Evolutionary conservation across 202 grass and related monocot species (phyloP).

Genomic region (Brachypodium distachyon): DNA sequence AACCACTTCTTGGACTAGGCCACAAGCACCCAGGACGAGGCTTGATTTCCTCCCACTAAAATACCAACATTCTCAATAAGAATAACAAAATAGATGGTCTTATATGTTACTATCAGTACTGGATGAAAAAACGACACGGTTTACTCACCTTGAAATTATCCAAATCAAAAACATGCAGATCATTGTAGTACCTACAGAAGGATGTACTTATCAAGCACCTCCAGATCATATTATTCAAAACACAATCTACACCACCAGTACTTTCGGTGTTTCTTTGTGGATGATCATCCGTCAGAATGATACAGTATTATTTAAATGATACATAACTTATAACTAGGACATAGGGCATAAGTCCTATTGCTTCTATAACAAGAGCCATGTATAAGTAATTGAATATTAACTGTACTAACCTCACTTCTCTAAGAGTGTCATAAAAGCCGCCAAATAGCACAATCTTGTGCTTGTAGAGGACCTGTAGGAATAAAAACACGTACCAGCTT

Average conservation of each 20-base stretch:
- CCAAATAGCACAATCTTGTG: slow-evolving; percentile 98
- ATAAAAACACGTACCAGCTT: slow-evolving; percentile 18
- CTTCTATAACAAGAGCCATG: background rate
- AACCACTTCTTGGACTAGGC: slow-evolving; percentile 95
- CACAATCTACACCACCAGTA: background rate
- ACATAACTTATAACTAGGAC: background rate
- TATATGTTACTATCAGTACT: slow-evolving; percentile 1
- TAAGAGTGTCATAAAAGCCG: slow-evolving; percentile 97
- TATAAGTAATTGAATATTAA: background rate
- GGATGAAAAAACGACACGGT: slow-evolving; percentile 5
- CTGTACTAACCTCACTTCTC: slow-evolving; percentile 77
- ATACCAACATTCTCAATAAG: slow-evolving; percentile 23
- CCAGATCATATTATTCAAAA: slow-evolving; percentile 14
- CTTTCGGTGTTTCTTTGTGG: background rate
- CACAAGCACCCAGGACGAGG: slow-evolving; percentile 76
- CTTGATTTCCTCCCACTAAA: slow-evolving; percentile 98
- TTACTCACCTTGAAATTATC: slow-evolving; percentile 87
- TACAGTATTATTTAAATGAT: background rate
- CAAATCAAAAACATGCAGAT: slow-evolving; percentile 92
- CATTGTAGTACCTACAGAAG: slow-evolving; percentile 79
- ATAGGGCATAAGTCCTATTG: background rate
- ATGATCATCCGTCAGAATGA: slow-evolving; percentile 9
- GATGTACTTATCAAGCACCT: slow-evolving; percentile 13
- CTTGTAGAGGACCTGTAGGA: slow-evolving; percentile 82
- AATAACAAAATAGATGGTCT: background rate